These are phyloP conservation scores for Turritis glabra DNA, from an alignment of 345 rosid genomes.

Conservation along the genomic window DNA sequence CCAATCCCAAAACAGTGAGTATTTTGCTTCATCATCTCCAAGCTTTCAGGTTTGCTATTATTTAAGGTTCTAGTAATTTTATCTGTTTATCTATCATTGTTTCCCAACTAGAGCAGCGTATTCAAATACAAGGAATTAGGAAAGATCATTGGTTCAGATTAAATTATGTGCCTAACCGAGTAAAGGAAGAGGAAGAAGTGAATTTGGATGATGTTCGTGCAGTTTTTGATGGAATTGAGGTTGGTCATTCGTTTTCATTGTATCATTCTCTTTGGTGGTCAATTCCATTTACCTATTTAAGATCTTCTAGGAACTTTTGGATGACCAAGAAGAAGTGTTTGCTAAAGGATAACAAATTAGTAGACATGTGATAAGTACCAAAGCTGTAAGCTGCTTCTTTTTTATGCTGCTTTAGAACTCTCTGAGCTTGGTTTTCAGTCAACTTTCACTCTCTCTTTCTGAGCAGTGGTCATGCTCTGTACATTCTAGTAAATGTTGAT, in stretches of 20 bases:
- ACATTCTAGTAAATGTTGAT: too few relatives aligned
- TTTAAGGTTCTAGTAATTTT: conserved; percentile 13
- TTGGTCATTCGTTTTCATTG: conserved; percentile 36
- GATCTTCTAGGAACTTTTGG: not conserved
- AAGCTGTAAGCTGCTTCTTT: not conserved
- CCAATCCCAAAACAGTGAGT: conserved; percentile 84
- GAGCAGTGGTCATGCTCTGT: too few relatives aligned
- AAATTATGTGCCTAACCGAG: conserved; percentile 58
- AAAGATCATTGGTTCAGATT: conserved; percentile 68
- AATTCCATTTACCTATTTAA: not conserved
- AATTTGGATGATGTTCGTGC: conserved; percentile 76
- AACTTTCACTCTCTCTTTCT: too few relatives aligned
- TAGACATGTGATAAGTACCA: not conserved
- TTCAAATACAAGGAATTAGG: conserved; percentile 58
- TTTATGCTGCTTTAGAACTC: too few relatives aligned
- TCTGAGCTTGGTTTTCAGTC: too few relatives aligned
- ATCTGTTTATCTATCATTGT: conserved; percentile 8
- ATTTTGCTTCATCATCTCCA: conserved; percentile 21
- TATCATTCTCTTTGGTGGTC: conserved; percentile 2
- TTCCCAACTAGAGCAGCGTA: conserved; percentile 66
- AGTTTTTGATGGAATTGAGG: conserved; percentile 89
- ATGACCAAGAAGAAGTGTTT: conserved; percentile 7
- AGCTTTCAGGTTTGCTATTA: conserved; percentile 1
- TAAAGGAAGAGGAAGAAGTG: conserved; percentile 57
- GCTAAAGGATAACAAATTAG: not conserved